phyloP scores from a whole-genome alignment of 2,329 filamentous ascomycete genomes.

The Fusarium sp. region DNA sequence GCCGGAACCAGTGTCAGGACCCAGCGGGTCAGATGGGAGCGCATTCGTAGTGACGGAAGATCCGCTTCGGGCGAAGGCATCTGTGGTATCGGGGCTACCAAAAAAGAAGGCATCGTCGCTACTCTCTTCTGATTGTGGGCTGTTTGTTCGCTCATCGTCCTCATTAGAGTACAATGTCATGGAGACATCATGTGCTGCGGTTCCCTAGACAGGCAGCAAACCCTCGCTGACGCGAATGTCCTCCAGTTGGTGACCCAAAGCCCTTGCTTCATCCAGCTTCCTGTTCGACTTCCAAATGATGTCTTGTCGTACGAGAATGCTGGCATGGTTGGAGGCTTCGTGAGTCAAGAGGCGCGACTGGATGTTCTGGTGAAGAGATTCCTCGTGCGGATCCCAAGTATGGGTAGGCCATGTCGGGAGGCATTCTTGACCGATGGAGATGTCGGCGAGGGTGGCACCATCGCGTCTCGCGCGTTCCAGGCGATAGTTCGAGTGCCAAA shows the following conservation, averaged over 20 bases:
- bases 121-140: not conserved
- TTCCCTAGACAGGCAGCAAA: slow-evolving; percentile 45
- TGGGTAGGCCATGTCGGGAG: slow-evolving; percentile 42
- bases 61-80: not conserved
- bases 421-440: slow-evolving; percentile 44
- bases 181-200: not conserved
- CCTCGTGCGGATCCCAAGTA: slow-evolving; percentile 38
- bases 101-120: not conserved
- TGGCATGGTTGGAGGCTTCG: slow-evolving; percentile 30
- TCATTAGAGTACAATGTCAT: not conserved
- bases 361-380: slow-evolving; percentile 40
- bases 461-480: slow-evolving; percentile 35
- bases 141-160: not conserved
- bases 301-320: slow-evolving; percentile 26
- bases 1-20: slow-evolving; percentile 3
- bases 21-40: not conserved
- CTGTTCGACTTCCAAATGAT: slow-evolving; percentile 42
- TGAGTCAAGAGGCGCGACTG: slow-evolving; percentile 37
- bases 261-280: slow-evolving; percentile 40
- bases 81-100: not conserved
- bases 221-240: slow-evolving; percentile 40
- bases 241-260: slow-evolving; percentile 29
- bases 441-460: slow-evolving; percentile 20
- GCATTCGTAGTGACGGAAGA: not conserved
- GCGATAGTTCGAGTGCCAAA: slow-evolving; percentile 35